phyloP scores from a whole-genome alignment of 108 stramenopile species.

The Pseudonitzschia pungens region DNA sequence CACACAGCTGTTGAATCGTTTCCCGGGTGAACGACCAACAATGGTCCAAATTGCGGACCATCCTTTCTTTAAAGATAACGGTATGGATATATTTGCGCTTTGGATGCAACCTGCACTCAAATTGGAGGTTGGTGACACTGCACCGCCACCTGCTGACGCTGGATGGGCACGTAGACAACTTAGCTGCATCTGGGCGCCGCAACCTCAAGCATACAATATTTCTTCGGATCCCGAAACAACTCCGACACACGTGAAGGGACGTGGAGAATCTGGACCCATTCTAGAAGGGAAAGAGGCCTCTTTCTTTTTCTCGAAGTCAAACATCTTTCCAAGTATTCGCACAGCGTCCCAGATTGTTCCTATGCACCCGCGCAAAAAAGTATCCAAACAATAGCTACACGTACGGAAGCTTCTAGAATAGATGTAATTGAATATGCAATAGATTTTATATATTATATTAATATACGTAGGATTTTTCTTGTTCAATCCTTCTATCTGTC shows the following conservation, averaged over 20 bases:
- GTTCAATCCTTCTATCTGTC: no score
- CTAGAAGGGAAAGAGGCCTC: slow-evolving; percentile 60
- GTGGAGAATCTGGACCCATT: slow-evolving; percentile 29
- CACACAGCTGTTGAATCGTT: slow-evolving; percentile 40
- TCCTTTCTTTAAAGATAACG: slow-evolving; percentile 53
- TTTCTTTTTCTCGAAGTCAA: slow-evolving; percentile 36
- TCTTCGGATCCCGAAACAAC: slow-evolving; percentile 5
- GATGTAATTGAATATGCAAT: neutral
- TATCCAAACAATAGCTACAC: neutral
- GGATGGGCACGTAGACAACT: slow-evolving; percentile 85
- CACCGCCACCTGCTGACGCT: slow-evolving; percentile 58
- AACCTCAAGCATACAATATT: slow-evolving; percentile 70
- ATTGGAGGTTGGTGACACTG: slow-evolving; percentile 63
- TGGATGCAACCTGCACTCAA: slow-evolving; percentile 52
- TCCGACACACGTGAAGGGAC: neutral
- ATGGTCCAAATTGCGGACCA: slow-evolving; percentile 54
- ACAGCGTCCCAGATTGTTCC: neutral
- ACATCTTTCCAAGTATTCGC: neutral
- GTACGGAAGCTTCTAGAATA: neutral
- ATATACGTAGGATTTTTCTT: no score
- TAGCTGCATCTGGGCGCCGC: slow-evolving; percentile 89
- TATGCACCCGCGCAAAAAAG: neutral
- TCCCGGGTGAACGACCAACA: slow-evolving; percentile 46
- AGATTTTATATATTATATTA: no score
- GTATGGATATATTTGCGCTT: slow-evolving; percentile 58